phyloP scores from a whole-genome alignment of 805 yeast genomes.

The Teunomyces gatunensis region DNA sequence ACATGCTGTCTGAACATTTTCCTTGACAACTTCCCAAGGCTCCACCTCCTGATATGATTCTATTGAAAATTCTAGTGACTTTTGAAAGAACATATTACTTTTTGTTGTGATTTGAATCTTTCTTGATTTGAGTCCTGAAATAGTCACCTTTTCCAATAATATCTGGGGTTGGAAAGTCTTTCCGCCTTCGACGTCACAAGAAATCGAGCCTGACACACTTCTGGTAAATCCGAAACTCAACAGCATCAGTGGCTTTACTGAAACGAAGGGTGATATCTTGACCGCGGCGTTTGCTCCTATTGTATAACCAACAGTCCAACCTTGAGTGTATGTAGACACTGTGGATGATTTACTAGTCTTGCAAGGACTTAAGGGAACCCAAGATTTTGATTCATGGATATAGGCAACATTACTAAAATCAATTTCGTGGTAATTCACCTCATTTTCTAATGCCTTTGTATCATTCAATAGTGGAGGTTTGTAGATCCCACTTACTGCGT shows the following conservation, averaged over 20 bases:
- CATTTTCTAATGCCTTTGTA: background rate
- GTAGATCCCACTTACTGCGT: background rate
- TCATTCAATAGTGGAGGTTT: background rate
- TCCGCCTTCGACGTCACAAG: slow-evolving; percentile 1
- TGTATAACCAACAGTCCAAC: background rate
- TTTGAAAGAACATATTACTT: background rate
- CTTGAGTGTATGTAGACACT: background rate
- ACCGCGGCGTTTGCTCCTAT: background rate
- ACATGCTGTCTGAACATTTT: slow-evolving; percentile 1
- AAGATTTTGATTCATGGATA: background rate
- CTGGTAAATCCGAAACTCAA: background rate
- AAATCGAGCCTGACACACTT: background rate
- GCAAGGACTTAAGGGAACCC: background rate
- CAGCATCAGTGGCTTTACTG: background rate
- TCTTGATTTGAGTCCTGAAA: background rate
- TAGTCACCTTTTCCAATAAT: background rate
- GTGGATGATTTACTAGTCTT: background rate
- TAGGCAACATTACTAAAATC: background rate
- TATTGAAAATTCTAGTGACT: background rate
- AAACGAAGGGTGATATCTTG: background rate
- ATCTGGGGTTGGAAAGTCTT: slow-evolving; percentile 1
- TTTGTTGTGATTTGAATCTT: background rate
- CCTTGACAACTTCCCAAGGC: background rate
- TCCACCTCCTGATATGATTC: background rate
- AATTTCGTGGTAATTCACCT: background rate